Base-by-base conservation (phyloP, 2,329 filamentous ascomycete species). In the Neonectria neomacrospora region DNA sequence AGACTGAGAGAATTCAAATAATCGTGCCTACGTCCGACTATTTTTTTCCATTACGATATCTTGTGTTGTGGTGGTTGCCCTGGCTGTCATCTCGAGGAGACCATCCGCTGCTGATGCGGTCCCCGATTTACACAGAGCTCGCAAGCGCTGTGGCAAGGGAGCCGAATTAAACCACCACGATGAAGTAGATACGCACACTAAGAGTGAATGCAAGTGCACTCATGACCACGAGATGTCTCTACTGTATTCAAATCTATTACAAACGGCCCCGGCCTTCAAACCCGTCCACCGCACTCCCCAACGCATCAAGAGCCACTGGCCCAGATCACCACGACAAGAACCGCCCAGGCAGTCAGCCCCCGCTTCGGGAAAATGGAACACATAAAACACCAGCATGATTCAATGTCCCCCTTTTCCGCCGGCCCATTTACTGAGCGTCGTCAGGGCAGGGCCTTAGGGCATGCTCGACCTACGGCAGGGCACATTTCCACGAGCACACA, bases 31-130 rank as follows among this genome's bases (percentile, higher is more conserved):
- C 39, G 42, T 64, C 47, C 9, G 66, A 47, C 32, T 10, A 56
- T 63, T 58, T 51, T 56, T 63, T 54, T 61, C 30, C n/a, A 18
- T 56, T 2, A 4, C n/a, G 3, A 28, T 41, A 55, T 45, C 47
- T 47, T 41, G 45, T 58, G 51, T 69, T 68, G 57, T 68, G 61
- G 61, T 54, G 58, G 62, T 50, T 67, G 61, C 57, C 61, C 62
- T 71, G 69, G 54, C 28, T 22, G 47, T 51, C 64, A 44, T 53
- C 20, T 16, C 20, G 12, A 16, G 10, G 48, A 61, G 11, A 18
- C 51, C 59, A 39, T 53, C n/a, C n/a, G 37, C 26, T 14, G 42
- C 26, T 34, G 48, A 28, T n/a, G n/a, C 18, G 50, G 55, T 28
- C 41, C 28, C 30, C 5, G 44, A 32, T 37, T 6, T 37, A 22